These are phyloP conservation scores for Rutstroemia sp. DNA, from an alignment of 2,329 filamentous ascomycete species.

Conservation along the genomic window DNA sequence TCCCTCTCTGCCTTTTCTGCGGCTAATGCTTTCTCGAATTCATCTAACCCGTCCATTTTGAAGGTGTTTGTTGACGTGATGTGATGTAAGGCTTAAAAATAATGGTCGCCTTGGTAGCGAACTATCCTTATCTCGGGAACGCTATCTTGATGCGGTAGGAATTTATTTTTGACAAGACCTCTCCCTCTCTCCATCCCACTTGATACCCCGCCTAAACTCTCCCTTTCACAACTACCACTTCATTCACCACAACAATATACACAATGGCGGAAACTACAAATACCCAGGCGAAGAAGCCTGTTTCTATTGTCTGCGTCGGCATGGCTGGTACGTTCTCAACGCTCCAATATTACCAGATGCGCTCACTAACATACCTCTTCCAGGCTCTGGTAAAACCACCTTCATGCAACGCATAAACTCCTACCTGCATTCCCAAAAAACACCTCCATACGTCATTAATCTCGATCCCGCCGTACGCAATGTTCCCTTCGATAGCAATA, in stretches of 20 bases:
- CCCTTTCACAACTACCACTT: background rate
- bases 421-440: conserved; percentile 72
- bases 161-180: conserved; percentile 11
- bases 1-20: conserved; percentile 52
- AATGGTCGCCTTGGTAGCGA: conserved; percentile 1
- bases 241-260: background rate
- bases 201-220: conserved; percentile 20
- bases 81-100: conserved; percentile 1
- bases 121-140: background rate
- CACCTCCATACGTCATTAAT: conserved; percentile 91
- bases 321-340: conserved; percentile 67
- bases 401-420: conserved; percentile 99
- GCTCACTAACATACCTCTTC: background rate
- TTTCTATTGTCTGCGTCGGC: conserved; percentile 86
- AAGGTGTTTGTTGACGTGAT: conserved; percentile 1
- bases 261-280: conserved; percentile 34
- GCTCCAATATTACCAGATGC: background rate
- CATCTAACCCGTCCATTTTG: conserved; percentile 49
- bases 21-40: conserved; percentile 73
- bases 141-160: conserved; percentile 10
- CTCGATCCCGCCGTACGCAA: conserved; percentile 91
- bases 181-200: conserved; percentile 14
- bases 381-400: conserved; percentile 95
- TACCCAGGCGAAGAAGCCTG: conserved; percentile 41
- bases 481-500: conserved; percentile 93